Evolutionary conservation across 73 alveolate species (phyloP).

Genomic region (Paramecium pentaurelia): DNA sequence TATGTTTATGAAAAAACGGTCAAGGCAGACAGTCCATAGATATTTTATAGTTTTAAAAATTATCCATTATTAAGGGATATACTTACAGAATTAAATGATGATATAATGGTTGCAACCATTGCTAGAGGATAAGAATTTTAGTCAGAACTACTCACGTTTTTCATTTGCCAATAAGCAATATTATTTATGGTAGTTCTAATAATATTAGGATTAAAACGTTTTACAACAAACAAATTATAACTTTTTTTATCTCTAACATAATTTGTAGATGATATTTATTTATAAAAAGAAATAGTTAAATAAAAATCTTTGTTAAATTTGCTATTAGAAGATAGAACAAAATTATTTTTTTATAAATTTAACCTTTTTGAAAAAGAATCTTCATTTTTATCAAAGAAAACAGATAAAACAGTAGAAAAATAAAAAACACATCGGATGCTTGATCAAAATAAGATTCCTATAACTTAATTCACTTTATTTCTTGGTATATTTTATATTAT

Average conservation of each 20-base stretch:
- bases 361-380: not conserved
- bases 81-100: not conserved
- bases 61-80: not conserved
- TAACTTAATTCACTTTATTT: not conserved
- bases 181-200: not conserved
- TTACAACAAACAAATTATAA: not conserved
- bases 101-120: not conserved
- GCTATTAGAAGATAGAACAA: not conserved
- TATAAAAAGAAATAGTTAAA: not conserved
- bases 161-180: not conserved
- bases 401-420: not conserved
- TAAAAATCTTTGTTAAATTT: not conserved
- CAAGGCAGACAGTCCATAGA: conserved; percentile 2
- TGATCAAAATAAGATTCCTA: not conserved
- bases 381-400: not conserved
- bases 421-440: not conserved
- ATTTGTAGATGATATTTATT: not conserved
- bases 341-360: not conserved
- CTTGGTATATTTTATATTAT: not conserved
- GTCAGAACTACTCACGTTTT: not conserved
- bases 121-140: not conserved
- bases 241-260: not conserved
- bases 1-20: not conserved
- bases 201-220: not conserved
- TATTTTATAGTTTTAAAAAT: not conserved